Evolutionary conservation across 129 eudicot species (phyloP).

Genomic region (Scalesia atractyloides): DNA sequence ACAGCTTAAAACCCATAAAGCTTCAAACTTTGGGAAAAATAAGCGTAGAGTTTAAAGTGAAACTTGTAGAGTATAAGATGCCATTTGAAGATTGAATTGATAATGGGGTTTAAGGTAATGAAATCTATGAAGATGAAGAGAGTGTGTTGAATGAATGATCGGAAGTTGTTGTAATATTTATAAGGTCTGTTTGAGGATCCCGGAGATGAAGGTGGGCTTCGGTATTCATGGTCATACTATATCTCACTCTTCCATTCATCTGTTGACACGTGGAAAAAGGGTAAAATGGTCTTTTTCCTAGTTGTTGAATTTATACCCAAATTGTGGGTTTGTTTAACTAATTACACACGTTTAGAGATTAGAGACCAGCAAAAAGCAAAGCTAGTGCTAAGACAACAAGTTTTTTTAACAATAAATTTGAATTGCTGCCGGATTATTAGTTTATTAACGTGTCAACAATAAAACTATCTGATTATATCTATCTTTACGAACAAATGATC

Average conservation of each 20-base stretch:
- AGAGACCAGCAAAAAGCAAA: too few relatives aligned
- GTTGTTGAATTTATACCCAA: not conserved
- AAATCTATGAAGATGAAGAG: not conserved
- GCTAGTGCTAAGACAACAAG: too few relatives aligned
- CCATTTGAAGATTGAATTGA: slow-evolving; percentile 9
- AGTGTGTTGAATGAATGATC: slow-evolving; percentile 12
- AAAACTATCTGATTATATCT: too few relatives aligned
- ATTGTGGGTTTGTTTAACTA: not conserved
- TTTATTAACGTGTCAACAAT: too few relatives aligned
- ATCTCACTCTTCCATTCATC: slow-evolving; percentile 18
- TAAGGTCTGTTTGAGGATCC: slow-evolving; percentile 30
- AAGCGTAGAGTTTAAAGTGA: not conserved
- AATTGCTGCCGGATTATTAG: too few relatives aligned
- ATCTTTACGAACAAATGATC: too few relatives aligned
- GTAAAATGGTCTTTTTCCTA: not conserved
- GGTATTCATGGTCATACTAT: slow-evolving; percentile 6
- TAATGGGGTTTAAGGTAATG: not conserved
- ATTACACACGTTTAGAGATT: not conserved
- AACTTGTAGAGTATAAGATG: not conserved
- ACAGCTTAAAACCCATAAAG: not conserved
- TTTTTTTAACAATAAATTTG: too few relatives aligned
- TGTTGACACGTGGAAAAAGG: slow-evolving; percentile 26
- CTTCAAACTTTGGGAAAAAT: not conserved
- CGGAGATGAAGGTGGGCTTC: slow-evolving; percentile 34
- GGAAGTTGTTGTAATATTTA: slow-evolving; percentile 22